These are phyloP conservation scores for Jasminum sambac DNA, from an alignment of 257 asterid species.

Conservation along the genomic window DNA sequence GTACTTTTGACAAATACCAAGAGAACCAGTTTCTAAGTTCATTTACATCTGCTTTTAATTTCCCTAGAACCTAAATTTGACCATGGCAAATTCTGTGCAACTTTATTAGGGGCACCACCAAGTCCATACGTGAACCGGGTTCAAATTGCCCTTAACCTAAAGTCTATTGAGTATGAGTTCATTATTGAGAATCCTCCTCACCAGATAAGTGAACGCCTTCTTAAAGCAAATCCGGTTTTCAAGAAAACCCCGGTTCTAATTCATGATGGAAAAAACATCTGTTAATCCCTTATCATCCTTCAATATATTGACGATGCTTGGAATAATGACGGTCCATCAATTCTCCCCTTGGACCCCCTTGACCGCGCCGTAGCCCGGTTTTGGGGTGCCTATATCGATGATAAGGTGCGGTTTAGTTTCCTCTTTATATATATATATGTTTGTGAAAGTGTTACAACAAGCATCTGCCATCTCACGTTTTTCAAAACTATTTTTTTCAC, in stretches of 20 bases:
- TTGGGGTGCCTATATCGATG: constrained; percentile 41
- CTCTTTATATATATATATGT: too few relatives aligned
- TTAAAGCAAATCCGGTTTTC: constrained; percentile 36
- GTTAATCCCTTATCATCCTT: constrained; percentile 36
- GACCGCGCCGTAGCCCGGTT: constrained; percentile 35
- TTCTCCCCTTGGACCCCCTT: constrained; percentile 42
- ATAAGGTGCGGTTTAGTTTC: constrained; percentile 26
- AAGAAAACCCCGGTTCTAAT: constrained; percentile 37
- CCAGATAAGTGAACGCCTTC: constrained; percentile 34
- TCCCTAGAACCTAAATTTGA: constrained; percentile 5
- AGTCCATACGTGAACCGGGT: constrained; percentile 31
- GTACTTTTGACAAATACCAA: neutral
- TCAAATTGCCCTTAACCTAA: constrained; percentile 20
- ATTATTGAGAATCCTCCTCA: constrained; percentile 16
- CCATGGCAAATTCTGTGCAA: constrained; percentile 27
- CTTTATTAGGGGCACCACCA: constrained; percentile 28
- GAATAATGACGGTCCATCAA: constrained; percentile 22
- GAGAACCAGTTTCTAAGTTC: neutral
- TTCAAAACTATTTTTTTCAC: too few relatives aligned
- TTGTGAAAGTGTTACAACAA: too few relatives aligned
- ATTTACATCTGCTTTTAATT: neutral
- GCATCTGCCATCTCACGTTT: too few relatives aligned
- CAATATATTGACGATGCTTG: constrained; percentile 41
- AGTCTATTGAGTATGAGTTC: constrained; percentile 27
- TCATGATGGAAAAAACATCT: constrained; percentile 28